These are phyloP conservation scores for Avena atlantica DNA, from an alignment of 176 grass and related monocot species.

Conservation along the genomic window DNA sequence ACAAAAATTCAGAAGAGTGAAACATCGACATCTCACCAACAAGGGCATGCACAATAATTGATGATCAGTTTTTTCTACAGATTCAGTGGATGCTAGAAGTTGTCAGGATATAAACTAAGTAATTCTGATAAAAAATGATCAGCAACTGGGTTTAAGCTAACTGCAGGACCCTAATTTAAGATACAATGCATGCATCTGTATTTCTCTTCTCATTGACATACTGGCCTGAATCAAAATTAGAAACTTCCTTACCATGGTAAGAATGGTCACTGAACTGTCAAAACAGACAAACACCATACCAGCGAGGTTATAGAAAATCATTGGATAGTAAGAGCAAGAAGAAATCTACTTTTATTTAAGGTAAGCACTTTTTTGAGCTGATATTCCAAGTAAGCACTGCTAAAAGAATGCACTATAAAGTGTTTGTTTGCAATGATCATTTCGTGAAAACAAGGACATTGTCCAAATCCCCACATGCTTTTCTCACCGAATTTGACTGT, in stretches of 20 bases:
- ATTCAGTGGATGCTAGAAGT: not conserved
- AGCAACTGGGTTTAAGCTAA: not conserved
- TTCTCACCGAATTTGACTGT: not conserved
- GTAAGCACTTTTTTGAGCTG: too few relatives aligned
- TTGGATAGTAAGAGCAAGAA: not conserved
- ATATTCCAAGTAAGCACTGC: too few relatives aligned
- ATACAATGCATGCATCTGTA: not conserved
- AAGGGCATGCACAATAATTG: constrained; percentile 20
- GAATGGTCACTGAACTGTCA: not conserved
- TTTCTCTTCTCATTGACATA: not conserved
- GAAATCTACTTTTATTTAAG: not conserved
- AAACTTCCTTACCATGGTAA: not conserved
- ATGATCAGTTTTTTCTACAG: too few relatives aligned
- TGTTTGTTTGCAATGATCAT: not conserved
- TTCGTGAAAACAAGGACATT: not conserved
- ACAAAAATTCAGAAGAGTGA: constrained; percentile 33
- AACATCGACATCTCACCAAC: constrained; percentile 23
- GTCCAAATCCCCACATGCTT: not conserved
- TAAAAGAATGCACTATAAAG: not conserved
- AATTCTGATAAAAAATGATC: not conserved
- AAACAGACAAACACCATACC: not conserved
- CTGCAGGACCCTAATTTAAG: not conserved
- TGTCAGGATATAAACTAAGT: not conserved
- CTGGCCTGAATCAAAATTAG: not conserved
- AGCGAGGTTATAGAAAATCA: not conserved